Percentiles rank a stretch among this genome's conserved stretches.
phyloP scores from a whole-genome alignment of 2,329 filamentous ascomycete genomes.

The Hirsutella minnesotensis region DNA sequence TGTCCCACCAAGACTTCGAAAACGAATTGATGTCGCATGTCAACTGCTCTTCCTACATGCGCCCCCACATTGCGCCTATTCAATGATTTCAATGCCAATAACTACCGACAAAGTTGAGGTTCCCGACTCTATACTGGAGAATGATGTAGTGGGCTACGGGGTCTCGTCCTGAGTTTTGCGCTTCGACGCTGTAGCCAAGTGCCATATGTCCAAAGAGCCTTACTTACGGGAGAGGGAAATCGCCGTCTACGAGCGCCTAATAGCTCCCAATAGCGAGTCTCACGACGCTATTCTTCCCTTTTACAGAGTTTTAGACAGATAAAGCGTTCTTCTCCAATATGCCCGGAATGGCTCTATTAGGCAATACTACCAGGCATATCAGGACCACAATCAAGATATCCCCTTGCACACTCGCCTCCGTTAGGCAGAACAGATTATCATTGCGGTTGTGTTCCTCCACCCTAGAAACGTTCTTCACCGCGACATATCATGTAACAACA shows the following conservation, averaged over 20 bases:
- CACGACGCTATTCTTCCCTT: not conserved
- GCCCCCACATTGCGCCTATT: not conserved
- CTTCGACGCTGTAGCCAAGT: conserved; percentile 1
- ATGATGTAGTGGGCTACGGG: not conserved
- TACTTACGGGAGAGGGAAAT: not conserved
- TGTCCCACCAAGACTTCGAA: too few relatives aligned
- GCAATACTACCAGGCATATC: not conserved
- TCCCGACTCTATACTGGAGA: not conserved
- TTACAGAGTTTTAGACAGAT: not conserved
- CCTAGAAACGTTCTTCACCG: conserved; percentile 2
- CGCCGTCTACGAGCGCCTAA: not conserved
- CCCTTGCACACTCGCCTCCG: not conserved
- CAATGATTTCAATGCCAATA: not conserved
- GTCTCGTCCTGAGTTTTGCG: not conserved
- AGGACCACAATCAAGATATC: not conserved
- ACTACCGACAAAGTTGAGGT: not conserved
- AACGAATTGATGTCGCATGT: too few relatives aligned
- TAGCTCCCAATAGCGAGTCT: not conserved
- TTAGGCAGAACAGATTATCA: not conserved
- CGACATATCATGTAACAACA: conserved; percentile 5
- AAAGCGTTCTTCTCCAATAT: not conserved
- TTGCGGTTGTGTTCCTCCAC: conserved; percentile 1
- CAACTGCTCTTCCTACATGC: not conserved
- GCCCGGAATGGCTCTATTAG: not conserved
- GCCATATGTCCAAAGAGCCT: not conserved